phyloP scores from a whole-genome alignment of 495 filamentous ascomycete genomes.

The Podospora bellae-mahoneyi region DNA sequence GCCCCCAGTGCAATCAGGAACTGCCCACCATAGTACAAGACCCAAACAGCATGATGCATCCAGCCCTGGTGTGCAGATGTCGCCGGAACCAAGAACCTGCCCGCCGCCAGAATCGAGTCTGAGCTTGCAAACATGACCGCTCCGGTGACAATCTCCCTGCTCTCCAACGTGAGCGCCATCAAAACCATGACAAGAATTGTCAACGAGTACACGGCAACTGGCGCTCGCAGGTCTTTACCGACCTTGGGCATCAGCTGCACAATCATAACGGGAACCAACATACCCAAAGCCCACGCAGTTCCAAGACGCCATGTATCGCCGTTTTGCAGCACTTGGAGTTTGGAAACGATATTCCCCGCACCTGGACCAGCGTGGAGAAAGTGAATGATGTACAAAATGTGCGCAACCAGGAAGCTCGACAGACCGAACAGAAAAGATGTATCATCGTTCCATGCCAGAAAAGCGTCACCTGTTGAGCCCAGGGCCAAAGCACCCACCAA shows the following conservation, averaged over 20 bases:
- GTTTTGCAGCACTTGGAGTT: background rate
- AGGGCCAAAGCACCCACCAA: slow-evolving; percentile 23
- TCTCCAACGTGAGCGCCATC: slow-evolving; percentile 21
- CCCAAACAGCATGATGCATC: slow-evolving; percentile 33
- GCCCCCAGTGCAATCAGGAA: slow-evolving; percentile 29
- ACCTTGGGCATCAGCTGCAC: slow-evolving; percentile 22
- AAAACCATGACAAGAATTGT: slow-evolving; percentile 44
- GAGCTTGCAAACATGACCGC: slow-evolving; percentile 28
- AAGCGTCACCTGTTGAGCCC: slow-evolving; percentile 27
- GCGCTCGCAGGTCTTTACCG: slow-evolving; percentile 41
- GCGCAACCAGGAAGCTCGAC: slow-evolving; percentile 27
- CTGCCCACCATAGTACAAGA: slow-evolving; percentile 32
- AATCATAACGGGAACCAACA: slow-evolving; percentile 19
- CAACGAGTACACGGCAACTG: slow-evolving; percentile 51
- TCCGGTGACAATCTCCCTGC: slow-evolving; percentile 18
- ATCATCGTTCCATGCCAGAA: slow-evolving; percentile 30
- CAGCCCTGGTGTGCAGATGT: slow-evolving; percentile 11
- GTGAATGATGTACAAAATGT: slow-evolving; percentile 27
- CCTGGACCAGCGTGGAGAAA: slow-evolving; percentile 12
- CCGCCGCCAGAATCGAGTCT: slow-evolving; percentile 27
- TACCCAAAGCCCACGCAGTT: slow-evolving; percentile 8
- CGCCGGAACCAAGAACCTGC: slow-evolving; percentile 24
- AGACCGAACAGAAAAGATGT: slow-evolving; percentile 26
- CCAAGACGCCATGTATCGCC: slow-evolving; percentile 9
- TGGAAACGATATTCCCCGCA: background rate